Evolutionary conservation across 495 filamentous ascomycete species (phyloP), one percentile per base, ranked within the genome.

Genomic region (Podospora bellae-mahoneyi): DNA sequence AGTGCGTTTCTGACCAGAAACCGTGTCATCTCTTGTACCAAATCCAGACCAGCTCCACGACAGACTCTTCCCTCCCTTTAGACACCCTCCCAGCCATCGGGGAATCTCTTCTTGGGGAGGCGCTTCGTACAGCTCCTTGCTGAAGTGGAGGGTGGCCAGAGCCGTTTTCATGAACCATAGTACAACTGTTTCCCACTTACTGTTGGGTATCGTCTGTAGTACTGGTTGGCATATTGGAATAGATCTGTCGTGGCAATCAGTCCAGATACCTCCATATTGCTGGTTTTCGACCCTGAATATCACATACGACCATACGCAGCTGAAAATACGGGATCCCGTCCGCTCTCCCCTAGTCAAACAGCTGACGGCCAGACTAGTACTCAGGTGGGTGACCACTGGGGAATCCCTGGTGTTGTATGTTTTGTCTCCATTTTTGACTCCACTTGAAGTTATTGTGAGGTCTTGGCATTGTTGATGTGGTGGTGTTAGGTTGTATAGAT

Each of bases 301-400:
- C 19, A 58, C 55, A 58, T 58, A 58, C 55, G 55, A 20, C 55
- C 55, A 58, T 58, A 58, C 9, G 18, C 55, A 58, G 55, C 23
- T 20, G 55, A 26, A 26, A 58, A 58, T 26, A 20, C 79, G 79
- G 80, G 77, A 80, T 82, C 81, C 81, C 81, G 81, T 83, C 78
- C 79, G 81, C 79, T 84, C 81, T 80, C 76, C 80, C 80, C 74
- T 82, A 77, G 78, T 76, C 73, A 80, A 79, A 39, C 69, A 20
- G 18, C 55, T 58, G 55, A 58, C 18, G 9, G 55, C 55, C 55
- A 58, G 55, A 58, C 55, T 26, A 58, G 55, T 58, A 58, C 55
- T 58, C 55, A 58, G 55, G 55, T 58, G 55, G 55, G 55, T 58
- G 55, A 58, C 55, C 55, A 58, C 55, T 58, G 55, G 55, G 55